These are phyloP conservation scores for Aegilops umbellulata DNA, from an alignment of 176 grass and related monocot genomes.

Conservation along the genomic window DNA sequence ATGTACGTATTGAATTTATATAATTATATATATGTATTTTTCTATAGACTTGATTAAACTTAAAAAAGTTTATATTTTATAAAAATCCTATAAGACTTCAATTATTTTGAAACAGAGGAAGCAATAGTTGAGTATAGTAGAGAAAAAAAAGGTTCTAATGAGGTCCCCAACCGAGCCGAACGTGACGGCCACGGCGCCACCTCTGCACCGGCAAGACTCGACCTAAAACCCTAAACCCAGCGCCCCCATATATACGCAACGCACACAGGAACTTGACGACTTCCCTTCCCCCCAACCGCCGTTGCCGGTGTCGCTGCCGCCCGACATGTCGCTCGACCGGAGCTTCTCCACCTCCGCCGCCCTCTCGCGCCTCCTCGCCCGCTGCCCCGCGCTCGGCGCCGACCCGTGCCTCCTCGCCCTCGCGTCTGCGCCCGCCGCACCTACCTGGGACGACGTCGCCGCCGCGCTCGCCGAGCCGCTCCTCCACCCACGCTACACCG, in stretches of 20 bases:
- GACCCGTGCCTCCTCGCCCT: slow-evolving; percentile 48
- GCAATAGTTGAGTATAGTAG: too few species aligned
- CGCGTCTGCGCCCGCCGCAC: slow-evolving; percentile 17
- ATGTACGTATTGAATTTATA: too few species aligned
- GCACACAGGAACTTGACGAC: not conserved
- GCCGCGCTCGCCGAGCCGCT: slow-evolving; percentile 73
- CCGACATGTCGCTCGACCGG: slow-evolving; percentile 72
- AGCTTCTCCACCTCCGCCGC: slow-evolving; percentile 57
- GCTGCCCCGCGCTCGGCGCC: slow-evolving; percentile 53
- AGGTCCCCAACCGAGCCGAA: not conserved
- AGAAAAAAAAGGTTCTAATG: too few species aligned
- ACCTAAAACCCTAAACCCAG: slow-evolving; percentile 76
- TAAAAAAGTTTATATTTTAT: too few species aligned
- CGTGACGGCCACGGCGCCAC: not conserved
- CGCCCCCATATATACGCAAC: slow-evolving; percentile 20
- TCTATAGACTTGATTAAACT: too few species aligned
- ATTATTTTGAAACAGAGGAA: too few species aligned
- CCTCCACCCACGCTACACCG: slow-evolving; percentile 73
- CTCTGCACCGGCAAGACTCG: not conserved
- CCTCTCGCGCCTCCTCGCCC: slow-evolving; percentile 54
- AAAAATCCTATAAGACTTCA: too few species aligned
- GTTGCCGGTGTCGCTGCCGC: not conserved
- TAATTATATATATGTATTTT: too few species aligned
- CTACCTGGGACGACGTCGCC: slow-evolving; percentile 48
- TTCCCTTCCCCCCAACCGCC: not conserved